A percentile compares a stretch with the other conserved stretches of the same genome.
Evolutionary conservation across 2,329 filamentous ascomycete species (phyloP).

Genomic region (Diaporthe citrichinensis): DNA sequence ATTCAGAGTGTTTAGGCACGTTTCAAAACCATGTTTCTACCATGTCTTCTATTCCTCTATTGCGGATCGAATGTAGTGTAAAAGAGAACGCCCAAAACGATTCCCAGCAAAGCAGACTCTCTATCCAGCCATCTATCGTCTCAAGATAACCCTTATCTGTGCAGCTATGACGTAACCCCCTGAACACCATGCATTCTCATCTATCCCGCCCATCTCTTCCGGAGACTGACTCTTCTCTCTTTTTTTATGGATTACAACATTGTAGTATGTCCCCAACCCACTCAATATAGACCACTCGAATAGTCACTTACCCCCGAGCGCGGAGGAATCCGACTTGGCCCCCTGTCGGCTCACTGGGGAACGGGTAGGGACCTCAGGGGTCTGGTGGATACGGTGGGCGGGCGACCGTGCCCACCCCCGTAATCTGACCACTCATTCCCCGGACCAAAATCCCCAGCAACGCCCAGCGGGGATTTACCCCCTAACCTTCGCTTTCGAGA

Average conservation of each 20-base stretch:
- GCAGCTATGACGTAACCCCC: conserved; percentile 11
- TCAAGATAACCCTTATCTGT: conserved; percentile 23
- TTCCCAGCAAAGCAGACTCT: not conserved
- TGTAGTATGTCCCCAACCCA: conserved; percentile 1
- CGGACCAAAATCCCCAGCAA: not conserved
- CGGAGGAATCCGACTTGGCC: not conserved
- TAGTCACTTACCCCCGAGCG: not conserved
- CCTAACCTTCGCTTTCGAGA: not conserved
- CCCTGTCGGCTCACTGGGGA: not conserved
- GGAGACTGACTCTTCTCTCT: not conserved
- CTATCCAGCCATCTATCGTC: not conserved
- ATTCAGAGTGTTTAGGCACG: not conserved
- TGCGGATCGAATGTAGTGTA: not conserved
- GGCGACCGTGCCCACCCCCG: not conserved
- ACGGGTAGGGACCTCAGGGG: not conserved
- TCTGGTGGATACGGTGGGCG: not conserved
- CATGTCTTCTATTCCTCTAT: conserved; percentile 2
- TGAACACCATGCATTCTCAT: conserved; percentile 9
- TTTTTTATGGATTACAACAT: conserved; percentile 23
- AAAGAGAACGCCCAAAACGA: not conserved
- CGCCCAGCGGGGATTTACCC: conserved; percentile 3
- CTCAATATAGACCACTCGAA: not conserved
- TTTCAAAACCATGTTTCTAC: not conserved
- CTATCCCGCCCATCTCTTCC: not conserved
- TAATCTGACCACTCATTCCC: conserved; percentile 15